Evolutionary conservation across 75 land plant genomes (phyloP), one percentile per base, ranked within the genome.

Genomic region (Cupressus sempervirens): DNA sequence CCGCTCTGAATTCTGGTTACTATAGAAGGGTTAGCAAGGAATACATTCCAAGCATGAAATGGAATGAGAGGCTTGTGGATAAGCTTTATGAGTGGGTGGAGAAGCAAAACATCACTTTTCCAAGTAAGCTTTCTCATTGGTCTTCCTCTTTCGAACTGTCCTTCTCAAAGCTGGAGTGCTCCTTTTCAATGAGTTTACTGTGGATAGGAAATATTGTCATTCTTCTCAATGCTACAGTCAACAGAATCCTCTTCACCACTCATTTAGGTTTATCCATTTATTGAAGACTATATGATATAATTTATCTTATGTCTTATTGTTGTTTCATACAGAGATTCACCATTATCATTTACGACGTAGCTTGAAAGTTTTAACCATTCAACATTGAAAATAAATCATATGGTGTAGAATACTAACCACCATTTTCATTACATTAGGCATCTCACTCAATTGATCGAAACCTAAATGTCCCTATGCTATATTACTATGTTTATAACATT

Each of bases 1-100:
- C 88, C 77, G 90, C 92, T 84, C 84, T 97, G 67, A 94, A 96
- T 73, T 95, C 98, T 5, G 99, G 99, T 4, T 96, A 94, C 90
- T 97, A 94, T 90, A 88, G 91, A 67, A 86, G 96, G 20, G 94
- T 96, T 1, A 91, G 90, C 68, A 86, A 81, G 3, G 92, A 82
- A 32, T 94, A 91, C 79, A 90, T 89, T 30, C 13, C 40, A 38
- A 41, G n/a, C 1, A 82, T 85, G 0, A 90, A 90, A 0, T 96
- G 97, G 97, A 94, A 97, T 82, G 86, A 88, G 46, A 12, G 23
- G 4, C 34, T 90, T 12, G 99, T 93, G 15, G 93, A 94, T 62
- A 58, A 87, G 84, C 94, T 96, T 4, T 97, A 87, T 83, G 89
- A 89, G 29, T 97, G 99, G 99, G 95, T 97, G n/a, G 96, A 94